These are phyloP conservation scores for Thelephora terrestris DNA, from an alignment of 1,284 basidiomycete genomes.

Conservation along the genomic window DNA sequence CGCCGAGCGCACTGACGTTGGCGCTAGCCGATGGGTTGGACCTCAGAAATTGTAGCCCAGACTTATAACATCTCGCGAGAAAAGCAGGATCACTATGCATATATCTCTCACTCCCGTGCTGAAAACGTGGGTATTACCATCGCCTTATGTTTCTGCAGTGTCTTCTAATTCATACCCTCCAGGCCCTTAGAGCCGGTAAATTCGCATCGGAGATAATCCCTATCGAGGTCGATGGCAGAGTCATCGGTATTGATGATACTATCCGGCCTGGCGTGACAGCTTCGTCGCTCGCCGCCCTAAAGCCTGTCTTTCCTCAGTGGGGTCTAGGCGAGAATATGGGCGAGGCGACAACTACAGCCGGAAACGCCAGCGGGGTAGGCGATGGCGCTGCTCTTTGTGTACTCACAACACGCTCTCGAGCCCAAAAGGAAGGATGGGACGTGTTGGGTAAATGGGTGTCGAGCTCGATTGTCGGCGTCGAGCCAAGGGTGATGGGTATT, in stretches of 20 bases:
- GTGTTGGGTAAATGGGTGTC: slow-evolving; percentile 87
- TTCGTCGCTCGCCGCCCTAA: slow-evolving; percentile 57
- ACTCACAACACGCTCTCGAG: slow-evolving; percentile 75
- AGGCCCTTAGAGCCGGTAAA: slow-evolving; percentile 54
- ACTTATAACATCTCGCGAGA: slow-evolving; percentile 64
- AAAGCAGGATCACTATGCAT: slow-evolving; percentile 75
- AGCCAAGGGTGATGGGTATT: slow-evolving; percentile 81
- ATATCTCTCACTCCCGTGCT: slow-evolving; percentile 75
- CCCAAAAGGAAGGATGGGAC: slow-evolving; percentile 77
- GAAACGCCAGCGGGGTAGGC: slow-evolving; percentile 90
- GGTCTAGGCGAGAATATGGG: slow-evolving; percentile 23
- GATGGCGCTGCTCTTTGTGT: slow-evolving; percentile 92
- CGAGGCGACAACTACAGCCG: slow-evolving; percentile 66
- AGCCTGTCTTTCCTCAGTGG: slow-evolving; percentile 74
- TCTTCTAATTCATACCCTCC: slow-evolving; percentile 4
- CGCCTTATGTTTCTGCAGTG: not conserved
- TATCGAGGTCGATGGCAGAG: slow-evolving; percentile 48
- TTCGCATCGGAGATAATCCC: slow-evolving; percentile 79
- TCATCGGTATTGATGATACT: slow-evolving; percentile 68
- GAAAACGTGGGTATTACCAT: slow-evolving; percentile 35
- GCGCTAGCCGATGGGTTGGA: slow-evolving; percentile 87
- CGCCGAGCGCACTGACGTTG: not conserved
- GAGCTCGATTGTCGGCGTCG: slow-evolving; percentile 78
- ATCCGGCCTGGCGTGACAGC: slow-evolving; percentile 69
- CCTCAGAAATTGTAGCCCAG: slow-evolving; percentile 78